Conservation (phyloP, 352 stramenopile genomes). For the Phytophthora litchii region DNA sequence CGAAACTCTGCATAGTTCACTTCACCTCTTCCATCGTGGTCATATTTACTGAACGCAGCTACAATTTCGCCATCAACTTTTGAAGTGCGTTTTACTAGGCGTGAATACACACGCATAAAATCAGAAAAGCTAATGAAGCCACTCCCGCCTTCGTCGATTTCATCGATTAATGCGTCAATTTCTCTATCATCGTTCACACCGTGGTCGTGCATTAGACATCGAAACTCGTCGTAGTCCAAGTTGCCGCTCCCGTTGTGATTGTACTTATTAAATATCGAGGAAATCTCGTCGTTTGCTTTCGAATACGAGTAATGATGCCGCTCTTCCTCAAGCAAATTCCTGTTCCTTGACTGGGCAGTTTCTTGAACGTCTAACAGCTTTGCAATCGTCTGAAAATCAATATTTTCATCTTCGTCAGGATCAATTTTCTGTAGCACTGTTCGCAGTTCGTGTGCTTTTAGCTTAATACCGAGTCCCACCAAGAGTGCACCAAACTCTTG, state of each 20-base stretch:
- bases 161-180: slow-evolving; percentile 51
- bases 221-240: slow-evolving; percentile 59
- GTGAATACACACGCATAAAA: slow-evolving; percentile 45
- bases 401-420: slow-evolving; percentile 43
- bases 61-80: slow-evolving; percentile 36
- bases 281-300: slow-evolving; percentile 13
- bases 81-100: slow-evolving; percentile 10
- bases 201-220: slow-evolving; percentile 56
- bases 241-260: slow-evolving; percentile 49
- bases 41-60: slow-evolving; percentile 46
- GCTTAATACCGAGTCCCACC: slow-evolving; percentile 57
- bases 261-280: slow-evolving; percentile 44
- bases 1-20: slow-evolving; percentile 62
- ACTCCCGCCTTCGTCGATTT: slow-evolving; percentile 46
- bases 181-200: slow-evolving; percentile 47
- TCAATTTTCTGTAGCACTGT: slow-evolving; percentile 50
- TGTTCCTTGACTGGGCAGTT: neutral
- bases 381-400: slow-evolving; percentile 55
- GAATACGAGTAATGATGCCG: slow-evolving; percentile 1
- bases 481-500: slow-evolving; percentile 69
- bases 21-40: slow-evolving; percentile 50
- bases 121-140: slow-evolving; percentile 49
- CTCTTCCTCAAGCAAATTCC: slow-evolving; percentile 3
- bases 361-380: slow-evolving; percentile 27
- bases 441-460: slow-evolving; percentile 48